Conservation (phyloP, 345 rosid genomes). For the Rhizophora apiculata region DNA sequence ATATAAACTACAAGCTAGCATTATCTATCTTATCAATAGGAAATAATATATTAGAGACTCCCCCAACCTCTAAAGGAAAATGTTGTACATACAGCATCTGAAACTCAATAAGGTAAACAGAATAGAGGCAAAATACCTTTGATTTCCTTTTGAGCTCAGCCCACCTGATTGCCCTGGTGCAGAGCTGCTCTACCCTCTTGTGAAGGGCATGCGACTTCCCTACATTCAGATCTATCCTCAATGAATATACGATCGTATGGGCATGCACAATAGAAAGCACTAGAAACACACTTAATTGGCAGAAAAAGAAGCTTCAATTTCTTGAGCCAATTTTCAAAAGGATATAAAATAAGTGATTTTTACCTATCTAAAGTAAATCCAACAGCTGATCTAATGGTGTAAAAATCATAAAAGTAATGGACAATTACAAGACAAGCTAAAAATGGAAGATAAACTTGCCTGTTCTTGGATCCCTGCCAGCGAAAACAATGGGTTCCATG, state of each 20-base stretch:
- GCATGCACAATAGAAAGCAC: neutral
- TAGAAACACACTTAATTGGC: neutral
- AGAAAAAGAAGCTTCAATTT: too few species aligned
- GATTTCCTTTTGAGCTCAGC: constrained; percentile 84
- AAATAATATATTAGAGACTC: neutral
- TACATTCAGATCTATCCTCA: constrained; percentile 30
- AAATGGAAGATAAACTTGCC: constrained; percentile 42
- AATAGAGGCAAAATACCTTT: constrained; percentile 54
- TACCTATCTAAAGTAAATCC: neutral
- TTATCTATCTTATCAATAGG: too few species aligned
- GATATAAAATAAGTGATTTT: neutral
- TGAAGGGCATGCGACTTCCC: constrained; percentile 99
- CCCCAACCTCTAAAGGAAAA: neutral
- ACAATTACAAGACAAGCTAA: neutral
- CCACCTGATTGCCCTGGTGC: constrained; percentile 94
- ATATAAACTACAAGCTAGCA: too few species aligned
- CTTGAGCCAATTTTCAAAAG: too few species aligned
- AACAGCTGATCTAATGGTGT: neutral
- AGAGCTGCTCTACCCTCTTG: constrained; percentile 98
- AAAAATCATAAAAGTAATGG: neutral
- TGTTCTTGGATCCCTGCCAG: constrained; percentile 96
- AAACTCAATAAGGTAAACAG: constrained; percentile 3
- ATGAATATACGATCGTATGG: neutral
- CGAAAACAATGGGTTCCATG: constrained; percentile 96
- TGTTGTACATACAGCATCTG: neutral